Conservation (phyloP, 768 basidiomycete genomes). For the Russula foetens region DNA sequence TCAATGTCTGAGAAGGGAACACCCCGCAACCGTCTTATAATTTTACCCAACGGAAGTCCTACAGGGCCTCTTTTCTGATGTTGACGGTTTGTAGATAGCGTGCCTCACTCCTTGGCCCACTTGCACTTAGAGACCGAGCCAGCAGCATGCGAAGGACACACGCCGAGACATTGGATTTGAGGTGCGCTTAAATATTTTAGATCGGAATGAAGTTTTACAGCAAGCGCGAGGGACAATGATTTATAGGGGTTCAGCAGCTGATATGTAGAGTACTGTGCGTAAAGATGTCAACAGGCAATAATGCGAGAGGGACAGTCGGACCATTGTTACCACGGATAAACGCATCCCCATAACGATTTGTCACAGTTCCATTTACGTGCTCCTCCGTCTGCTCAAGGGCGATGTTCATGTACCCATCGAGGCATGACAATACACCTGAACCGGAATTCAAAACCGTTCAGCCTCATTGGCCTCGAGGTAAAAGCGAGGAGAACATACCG, state of each 20-base stretch:
- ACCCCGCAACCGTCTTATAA: not conserved
- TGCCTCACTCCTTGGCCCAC: not conserved
- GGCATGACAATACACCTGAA: slow-evolving; percentile 82
- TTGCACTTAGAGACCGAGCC: not conserved
- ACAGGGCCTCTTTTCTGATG: not conserved
- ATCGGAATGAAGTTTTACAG: not conserved
- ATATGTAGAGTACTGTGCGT: slow-evolving; percentile 54
- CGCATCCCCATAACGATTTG: slow-evolving; percentile 89
- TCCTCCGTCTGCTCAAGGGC: slow-evolving; percentile 97
- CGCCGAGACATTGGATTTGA: not conserved
- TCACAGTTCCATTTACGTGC: slow-evolving; percentile 79
- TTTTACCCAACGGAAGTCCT: not conserved
- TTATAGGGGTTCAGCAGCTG: slow-evolving; percentile 7
- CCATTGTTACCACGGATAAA: slow-evolving; percentile 95
- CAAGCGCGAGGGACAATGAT: not conserved
- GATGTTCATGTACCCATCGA: slow-evolving; percentile 99
- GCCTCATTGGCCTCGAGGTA: not conserved
- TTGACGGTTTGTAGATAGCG: not conserved
- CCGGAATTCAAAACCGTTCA: no score
- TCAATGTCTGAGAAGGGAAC: not conserved
- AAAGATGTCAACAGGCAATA: not conserved
- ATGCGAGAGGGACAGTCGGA: slow-evolving; percentile 22
- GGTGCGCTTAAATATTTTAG: not conserved
- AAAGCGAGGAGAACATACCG: slow-evolving; percentile 2
- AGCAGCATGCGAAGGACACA: not conserved